Evolutionary conservation across 257 asterid genomes (phyloP).

Genomic region (Anisodus tanguticus): DNA sequence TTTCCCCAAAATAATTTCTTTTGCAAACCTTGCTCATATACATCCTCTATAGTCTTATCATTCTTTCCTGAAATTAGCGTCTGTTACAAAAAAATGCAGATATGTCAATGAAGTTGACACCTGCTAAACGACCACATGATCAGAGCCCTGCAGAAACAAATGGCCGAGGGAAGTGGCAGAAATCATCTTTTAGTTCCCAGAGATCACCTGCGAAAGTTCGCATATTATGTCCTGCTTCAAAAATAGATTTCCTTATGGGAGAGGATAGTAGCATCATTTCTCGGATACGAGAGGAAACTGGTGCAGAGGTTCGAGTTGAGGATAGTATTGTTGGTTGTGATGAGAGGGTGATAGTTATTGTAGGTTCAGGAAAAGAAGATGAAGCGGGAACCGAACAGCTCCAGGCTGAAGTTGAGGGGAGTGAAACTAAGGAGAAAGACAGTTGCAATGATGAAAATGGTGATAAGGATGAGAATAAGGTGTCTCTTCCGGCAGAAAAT

Average conservation of each 20-base stretch:
- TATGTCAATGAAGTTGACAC: slow-evolving; percentile 76
- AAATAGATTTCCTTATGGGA: slow-evolving; percentile 60
- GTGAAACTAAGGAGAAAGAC: slow-evolving; percentile 41
- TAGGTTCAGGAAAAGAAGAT: slow-evolving; percentile 51
- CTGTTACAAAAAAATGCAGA: slow-evolving; percentile 29
- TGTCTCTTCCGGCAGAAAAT: slow-evolving; percentile 48
- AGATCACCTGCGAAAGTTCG: slow-evolving; percentile 48
- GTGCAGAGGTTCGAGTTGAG: slow-evolving; percentile 73
- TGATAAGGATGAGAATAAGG: slow-evolving; percentile 50
- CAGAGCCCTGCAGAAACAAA: slow-evolving; percentile 49
- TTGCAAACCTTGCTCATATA: background rate
- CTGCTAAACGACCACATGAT: slow-evolving; percentile 77
- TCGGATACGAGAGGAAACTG: slow-evolving; percentile 70
- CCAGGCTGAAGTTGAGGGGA: slow-evolving; percentile 50
- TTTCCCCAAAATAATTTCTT: no score
- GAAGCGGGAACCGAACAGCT: slow-evolving; percentile 43
- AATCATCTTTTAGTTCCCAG: slow-evolving; percentile 51
- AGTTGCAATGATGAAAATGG: slow-evolving; percentile 44
- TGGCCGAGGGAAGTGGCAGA: slow-evolving; percentile 75
- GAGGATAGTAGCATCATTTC: slow-evolving; percentile 62
- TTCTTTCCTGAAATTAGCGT: background rate
- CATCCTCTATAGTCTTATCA: background rate
- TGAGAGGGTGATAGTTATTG: slow-evolving; percentile 71
- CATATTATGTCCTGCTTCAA: slow-evolving; percentile 70
- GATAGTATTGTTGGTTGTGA: slow-evolving; percentile 73